These are phyloP conservation scores for Ulmus americana DNA, from an alignment of 331 rosid genomes.

Conservation along the genomic window DNA sequence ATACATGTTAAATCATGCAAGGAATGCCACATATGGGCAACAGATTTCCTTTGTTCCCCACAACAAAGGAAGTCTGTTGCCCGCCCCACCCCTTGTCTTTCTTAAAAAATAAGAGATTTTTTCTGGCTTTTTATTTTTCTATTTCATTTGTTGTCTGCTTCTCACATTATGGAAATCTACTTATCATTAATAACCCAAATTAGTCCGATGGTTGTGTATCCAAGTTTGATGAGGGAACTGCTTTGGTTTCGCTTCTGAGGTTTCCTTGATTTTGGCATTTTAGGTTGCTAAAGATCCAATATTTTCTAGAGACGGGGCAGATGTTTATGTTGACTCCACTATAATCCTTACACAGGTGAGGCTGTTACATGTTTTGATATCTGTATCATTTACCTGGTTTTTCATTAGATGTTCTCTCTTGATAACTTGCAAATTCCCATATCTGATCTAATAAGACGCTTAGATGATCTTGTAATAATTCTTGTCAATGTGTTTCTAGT, in stretches of 20 bases:
- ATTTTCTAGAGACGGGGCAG: constrained; percentile 80
- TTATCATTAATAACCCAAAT: too few relatives aligned
- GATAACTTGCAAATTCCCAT: constrained; percentile 4
- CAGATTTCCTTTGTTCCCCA: too few relatives aligned
- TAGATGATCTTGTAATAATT: neutral
- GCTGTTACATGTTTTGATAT: constrained; percentile 6
- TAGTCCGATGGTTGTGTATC: too few relatives aligned
- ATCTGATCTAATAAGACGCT: neutral
- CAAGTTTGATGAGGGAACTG: neutral
- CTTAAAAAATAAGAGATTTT: neutral
- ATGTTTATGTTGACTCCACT: constrained; percentile 76
- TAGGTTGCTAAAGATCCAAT: constrained; percentile 79
- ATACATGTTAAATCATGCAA: neutral
- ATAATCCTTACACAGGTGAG: constrained; percentile 89
- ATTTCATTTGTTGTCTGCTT: too few relatives aligned
- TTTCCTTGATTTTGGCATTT: constrained; percentile 16
- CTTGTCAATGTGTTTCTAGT: neutral
- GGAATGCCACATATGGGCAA: too few relatives aligned
- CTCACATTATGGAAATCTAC: too few relatives aligned
- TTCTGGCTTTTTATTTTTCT: neutral
- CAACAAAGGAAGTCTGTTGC: neutral
- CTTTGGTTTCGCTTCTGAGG: constrained; percentile 6
- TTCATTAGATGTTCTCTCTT: constrained; percentile 3
- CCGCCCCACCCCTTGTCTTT: neutral
- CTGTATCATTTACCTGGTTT: neutral